phyloP scores from a whole-genome alignment of 2,329 filamentous ascomycete species.

The Fusarium caatingaense region DNA sequence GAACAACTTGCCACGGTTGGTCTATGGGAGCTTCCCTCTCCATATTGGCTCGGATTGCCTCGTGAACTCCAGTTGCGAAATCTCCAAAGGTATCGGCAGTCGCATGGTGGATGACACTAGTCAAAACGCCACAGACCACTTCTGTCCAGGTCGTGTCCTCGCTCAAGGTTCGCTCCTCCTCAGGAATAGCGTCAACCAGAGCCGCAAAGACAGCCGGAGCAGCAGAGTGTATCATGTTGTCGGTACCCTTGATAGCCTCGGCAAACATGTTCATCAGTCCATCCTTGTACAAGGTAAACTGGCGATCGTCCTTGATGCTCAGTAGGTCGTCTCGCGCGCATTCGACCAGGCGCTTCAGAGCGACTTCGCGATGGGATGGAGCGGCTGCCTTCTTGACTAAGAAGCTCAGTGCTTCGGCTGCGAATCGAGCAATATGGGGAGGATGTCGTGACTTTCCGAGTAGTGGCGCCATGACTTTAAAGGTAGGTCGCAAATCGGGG shows the following conservation, averaged over 20 bases:
- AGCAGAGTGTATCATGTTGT: conserved; percentile 69
- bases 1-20: conserved; percentile 54
- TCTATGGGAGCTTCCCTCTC: conserved; percentile 44
- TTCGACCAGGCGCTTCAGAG: conserved; percentile 76
- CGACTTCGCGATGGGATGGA: conserved; percentile 78
- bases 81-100: conserved; percentile 78
- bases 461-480: conserved; percentile 83
- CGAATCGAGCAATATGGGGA: conserved; percentile 88
- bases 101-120: conserved; percentile 85
- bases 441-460: conserved; percentile 86
- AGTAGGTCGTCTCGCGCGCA: conserved; percentile 78
- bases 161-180: conserved; percentile 61
- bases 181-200: conserved; percentile 63
- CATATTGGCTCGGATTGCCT: conserved; percentile 57
- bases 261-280: conserved; percentile 93
- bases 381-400: conserved; percentile 88
- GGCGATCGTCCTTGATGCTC: conserved; percentile 62
- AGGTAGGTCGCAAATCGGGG: conserved; percentile 85
- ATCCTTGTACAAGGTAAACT: conserved; percentile 79
- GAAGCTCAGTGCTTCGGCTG: conserved; percentile 95
- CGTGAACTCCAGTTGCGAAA: conserved; percentile 71
- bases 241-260: conserved; percentile 78
- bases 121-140: conserved; percentile 79
- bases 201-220: conserved; percentile 64
- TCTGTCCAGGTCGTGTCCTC: conserved; percentile 67